A percentile compares a stretch with the other conserved stretches of the same genome.
These are phyloP conservation scores for Oryza brachyantha DNA, from an alignment of 176 grass and related monocot genomes.

Conservation along the genomic window DNA sequence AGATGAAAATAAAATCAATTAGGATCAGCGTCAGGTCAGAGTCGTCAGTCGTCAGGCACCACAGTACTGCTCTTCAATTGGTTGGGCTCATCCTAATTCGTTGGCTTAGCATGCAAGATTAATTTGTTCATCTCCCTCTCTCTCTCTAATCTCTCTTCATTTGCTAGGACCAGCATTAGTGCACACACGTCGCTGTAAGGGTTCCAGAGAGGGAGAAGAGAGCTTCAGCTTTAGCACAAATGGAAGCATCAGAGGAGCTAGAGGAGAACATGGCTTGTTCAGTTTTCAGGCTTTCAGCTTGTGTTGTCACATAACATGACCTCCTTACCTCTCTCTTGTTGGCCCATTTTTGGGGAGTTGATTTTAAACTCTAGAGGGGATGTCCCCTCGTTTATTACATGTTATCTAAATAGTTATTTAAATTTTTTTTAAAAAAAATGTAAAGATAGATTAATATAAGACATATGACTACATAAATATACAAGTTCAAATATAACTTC, in stretches of 20 bases:
- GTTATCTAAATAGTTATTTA: too few species aligned
- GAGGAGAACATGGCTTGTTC: background rate
- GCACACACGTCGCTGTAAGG: background rate
- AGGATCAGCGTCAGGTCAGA: background rate
- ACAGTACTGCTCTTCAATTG: background rate
- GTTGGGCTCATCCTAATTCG: background rate
- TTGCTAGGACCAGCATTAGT: background rate
- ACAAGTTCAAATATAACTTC: too few species aligned
- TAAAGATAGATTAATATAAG: too few species aligned
- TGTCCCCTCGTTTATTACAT: too few species aligned
- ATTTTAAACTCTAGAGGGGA: too few species aligned
- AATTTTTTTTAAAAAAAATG: too few species aligned
- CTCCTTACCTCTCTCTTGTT: slow-evolving; percentile 19
- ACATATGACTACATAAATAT: too few species aligned
- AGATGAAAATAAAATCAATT: background rate
- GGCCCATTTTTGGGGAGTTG: too few species aligned
- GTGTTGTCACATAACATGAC: slow-evolving; percentile 20
- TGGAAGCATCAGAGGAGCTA: slow-evolving; percentile 14
- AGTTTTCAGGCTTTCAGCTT: slow-evolving; percentile 10
- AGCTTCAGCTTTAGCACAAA: background rate
- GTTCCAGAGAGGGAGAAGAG: background rate
- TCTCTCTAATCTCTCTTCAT: background rate
- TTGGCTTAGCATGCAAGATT: background rate
- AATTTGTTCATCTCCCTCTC: background rate
- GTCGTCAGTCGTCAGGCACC: background rate